These are phyloP conservation scores for Gynochthodes officinalis DNA, from an alignment of 257 asterid species.

Conservation along the genomic window DNA sequence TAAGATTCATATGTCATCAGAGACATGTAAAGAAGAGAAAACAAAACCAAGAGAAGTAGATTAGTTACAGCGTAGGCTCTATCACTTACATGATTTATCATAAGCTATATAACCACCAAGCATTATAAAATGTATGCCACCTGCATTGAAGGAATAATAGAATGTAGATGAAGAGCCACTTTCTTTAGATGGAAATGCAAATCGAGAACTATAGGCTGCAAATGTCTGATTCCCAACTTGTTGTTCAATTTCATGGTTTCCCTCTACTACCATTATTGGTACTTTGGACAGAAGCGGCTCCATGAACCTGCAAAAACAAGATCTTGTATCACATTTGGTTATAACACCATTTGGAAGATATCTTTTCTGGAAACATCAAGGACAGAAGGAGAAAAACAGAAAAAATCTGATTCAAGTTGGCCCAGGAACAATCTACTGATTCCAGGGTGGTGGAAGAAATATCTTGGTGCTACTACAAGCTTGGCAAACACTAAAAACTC, in stretches of 20 bases:
- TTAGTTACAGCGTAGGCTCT: background rate
- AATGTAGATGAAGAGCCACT: conserved; percentile 73
- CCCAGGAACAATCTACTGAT: background rate
- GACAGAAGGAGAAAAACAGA: background rate
- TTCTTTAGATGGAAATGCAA: conserved; percentile 78
- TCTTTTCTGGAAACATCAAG: background rate
- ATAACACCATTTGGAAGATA: background rate
- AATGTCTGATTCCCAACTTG: conserved; percentile 67
- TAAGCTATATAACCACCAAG: conserved; percentile 75
- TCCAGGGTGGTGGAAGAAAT: background rate
- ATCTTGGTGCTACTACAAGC: background rate
- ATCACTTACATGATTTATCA: conserved; percentile 49
- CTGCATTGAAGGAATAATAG: conserved; percentile 88
- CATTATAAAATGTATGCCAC: conserved; percentile 89
- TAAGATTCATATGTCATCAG: background rate
- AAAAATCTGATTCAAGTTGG: background rate
- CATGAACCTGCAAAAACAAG: conserved; percentile 57
- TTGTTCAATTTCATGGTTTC: conserved; percentile 92
- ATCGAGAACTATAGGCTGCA: conserved; percentile 72
- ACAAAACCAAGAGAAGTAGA: background rate
- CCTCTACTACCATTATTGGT: conserved; percentile 92
- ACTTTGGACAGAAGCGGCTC: conserved; percentile 73
- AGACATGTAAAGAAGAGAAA: background rate
- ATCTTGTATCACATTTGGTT: background rate
- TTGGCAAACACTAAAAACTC: background rate